Evolutionary conservation across 1,284 basidiomycete species (phyloP), one percentile per base, ranked within the genome.

Genomic region (Leucoagaricus sp.): DNA sequence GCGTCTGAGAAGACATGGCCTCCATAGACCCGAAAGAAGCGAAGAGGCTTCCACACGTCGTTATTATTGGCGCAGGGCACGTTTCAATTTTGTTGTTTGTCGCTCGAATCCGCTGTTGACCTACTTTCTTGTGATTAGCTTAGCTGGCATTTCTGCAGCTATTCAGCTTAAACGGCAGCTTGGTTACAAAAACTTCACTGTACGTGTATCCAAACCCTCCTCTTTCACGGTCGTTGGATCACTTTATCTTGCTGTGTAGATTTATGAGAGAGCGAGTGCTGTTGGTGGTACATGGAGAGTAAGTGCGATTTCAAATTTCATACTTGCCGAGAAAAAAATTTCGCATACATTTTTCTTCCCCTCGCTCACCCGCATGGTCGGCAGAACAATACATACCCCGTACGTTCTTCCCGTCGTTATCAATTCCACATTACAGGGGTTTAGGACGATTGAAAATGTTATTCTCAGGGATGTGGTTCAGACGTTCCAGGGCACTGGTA

Each of bases 201-300:
- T 81, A 56, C 48, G 75, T 65, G 4, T 41, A 9, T 9, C 38
- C 55, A 13, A 28, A 13, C 6, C 13, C 17, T 41, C 17, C 7
- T 3, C 33, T 42, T 28, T 47, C 9, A 19, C 6, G 13, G n/a
- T 29, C 34, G 15, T 15, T 13, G 1, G 4, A 36, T 26, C 10
- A 19, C 19, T 10, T 2, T 34, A 51, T 45, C 47, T 8, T 21
- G 28, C 44, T 10, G 50, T 23, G 21, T 61, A 83, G 81, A 82
- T 83, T 41, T 81, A 76, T 58, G 81, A 83, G 60, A 75, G 71
- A 58, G 75, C 73, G 23, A 65, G 67, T 26, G 64, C 69, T 33
- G 67, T 81, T 29, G 80, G 81, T 40, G 81, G 81, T 48, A 82
- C 80, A 47, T 83, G 81, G 81, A 75, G 76, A 64, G 81, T 82